Percentiles rank a stretch among this genome's conserved stretches.
Conservation (phyloP, 2,329 filamentous ascomycete species). For the Alternaria gansuensis region DNA sequence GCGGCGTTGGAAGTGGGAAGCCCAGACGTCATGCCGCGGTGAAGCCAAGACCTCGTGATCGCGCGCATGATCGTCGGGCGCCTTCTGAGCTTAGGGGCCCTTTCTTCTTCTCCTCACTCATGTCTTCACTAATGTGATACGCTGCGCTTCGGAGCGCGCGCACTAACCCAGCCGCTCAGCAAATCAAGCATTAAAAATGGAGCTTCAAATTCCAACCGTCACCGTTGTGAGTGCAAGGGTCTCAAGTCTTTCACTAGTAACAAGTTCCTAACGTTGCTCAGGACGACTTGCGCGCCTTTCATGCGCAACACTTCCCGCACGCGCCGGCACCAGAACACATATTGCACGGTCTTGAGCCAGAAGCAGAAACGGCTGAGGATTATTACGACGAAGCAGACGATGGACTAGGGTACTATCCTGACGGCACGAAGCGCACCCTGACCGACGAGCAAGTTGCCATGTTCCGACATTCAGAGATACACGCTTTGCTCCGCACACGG, state of each 20-base stretch:
- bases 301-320: conserved; percentile 55
- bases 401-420: conserved; percentile 81
- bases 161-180: neutral
- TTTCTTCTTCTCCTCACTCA: conserved; percentile 20
- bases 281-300: conserved; percentile 57
- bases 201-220: conserved; percentile 42
- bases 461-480: conserved; percentile 88
- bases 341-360: conserved; percentile 42
- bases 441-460: conserved; percentile 92
- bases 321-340: conserved; percentile 48
- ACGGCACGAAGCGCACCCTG: conserved; percentile 86
- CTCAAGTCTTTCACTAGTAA: neutral
- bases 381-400: conserved; percentile 64
- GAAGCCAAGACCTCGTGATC: conserved; percentile 48
- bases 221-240: conserved; percentile 39
- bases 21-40: conserved; percentile 48
- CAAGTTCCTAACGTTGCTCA: conserved; percentile 36
- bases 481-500: conserved; percentile 65
- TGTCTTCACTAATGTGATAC: conserved; percentile 27
- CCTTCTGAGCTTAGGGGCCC: conserved; percentile 16
- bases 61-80: conserved; percentile 39
- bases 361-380: conserved; percentile 38
- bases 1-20: conserved; percentile 29
- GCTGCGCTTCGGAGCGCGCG: conserved; percentile 30
- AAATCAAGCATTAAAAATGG: conserved; percentile 23